phyloP scores from a whole-genome alignment of 2,329 filamentous ascomycete genomes.

The Aspergillus sergii region DNA sequence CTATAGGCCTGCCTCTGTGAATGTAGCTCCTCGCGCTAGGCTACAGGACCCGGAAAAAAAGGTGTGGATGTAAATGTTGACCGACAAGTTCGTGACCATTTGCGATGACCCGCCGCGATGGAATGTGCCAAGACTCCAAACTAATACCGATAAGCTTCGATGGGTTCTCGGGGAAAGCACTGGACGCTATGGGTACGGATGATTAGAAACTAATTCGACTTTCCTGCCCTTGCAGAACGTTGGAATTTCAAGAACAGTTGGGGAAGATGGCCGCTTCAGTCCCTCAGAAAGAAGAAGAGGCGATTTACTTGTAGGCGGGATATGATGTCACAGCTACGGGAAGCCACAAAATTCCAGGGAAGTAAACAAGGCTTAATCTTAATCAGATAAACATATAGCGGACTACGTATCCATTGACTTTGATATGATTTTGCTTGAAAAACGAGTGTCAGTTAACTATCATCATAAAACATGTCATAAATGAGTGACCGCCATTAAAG shows the following conservation, averaged over 20 bases:
- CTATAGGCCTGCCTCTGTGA: background rate
- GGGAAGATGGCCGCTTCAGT: background rate
- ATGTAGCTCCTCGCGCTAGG: background rate
- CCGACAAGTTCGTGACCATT: constrained; percentile 2
- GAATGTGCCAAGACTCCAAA: constrained; percentile 4
- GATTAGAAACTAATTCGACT: background rate
- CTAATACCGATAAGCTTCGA: background rate
- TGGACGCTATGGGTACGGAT: background rate
- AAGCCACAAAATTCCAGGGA: background rate
- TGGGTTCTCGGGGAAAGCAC: background rate
- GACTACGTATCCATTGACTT: background rate
- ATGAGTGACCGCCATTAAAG: constrained; percentile 9
- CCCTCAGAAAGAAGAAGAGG: background rate
- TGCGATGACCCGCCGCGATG: background rate
- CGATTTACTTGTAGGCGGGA: background rate
- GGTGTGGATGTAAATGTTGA: background rate
- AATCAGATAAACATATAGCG: background rate
- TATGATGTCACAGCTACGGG: constrained; percentile 3
- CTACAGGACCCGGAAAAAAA: background rate
- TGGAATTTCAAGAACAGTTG: background rate
- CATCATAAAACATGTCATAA: constrained; percentile 4
- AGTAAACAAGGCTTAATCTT: background rate
- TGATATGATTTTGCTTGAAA: background rate
- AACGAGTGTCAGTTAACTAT: background rate
- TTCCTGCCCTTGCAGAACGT: background rate